These are phyloP conservation scores for Byssochlamys sp. DNA, from an alignment of 2,329 filamentous ascomycete species.

Conservation along the genomic window DNA sequence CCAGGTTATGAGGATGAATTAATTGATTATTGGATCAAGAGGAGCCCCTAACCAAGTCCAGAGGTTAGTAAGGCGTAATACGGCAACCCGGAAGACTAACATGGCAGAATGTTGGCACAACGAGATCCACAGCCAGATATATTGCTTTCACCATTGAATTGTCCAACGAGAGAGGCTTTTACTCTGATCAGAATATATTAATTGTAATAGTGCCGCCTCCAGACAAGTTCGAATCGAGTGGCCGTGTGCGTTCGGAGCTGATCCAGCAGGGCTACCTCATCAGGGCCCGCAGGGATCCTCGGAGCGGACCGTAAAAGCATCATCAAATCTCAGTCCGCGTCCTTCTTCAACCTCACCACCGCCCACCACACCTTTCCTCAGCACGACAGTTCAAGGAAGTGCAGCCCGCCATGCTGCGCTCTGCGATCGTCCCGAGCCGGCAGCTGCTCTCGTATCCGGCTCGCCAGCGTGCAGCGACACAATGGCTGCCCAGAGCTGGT, in stretches of 20 bases:
- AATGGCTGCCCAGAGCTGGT: conserved; percentile 35
- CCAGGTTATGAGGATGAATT: too few species aligned
- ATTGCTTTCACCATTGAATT: background rate
- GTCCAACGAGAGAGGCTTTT: background rate
- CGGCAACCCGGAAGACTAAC: background rate
- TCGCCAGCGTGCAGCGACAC: conserved; percentile 27
- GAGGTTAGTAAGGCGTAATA: background rate
- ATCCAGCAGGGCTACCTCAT: background rate
- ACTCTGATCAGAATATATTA: background rate
- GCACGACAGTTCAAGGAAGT: conserved; percentile 21
- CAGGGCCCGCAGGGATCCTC: conserved; percentile 17
- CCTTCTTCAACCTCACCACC: conserved; percentile 20
- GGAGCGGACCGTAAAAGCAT: conserved; percentile 32
- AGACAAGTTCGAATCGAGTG: background rate
- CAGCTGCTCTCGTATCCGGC: conserved; percentile 30
- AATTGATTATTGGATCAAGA: too few species aligned
- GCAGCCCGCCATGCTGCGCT: conserved; percentile 48
- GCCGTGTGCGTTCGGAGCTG: background rate
- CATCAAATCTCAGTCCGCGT: conserved; percentile 17
- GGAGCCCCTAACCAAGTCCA: too few species aligned
- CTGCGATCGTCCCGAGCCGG: conserved; percentile 42
- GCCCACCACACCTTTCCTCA: conserved; percentile 13
- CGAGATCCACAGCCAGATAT: background rate
- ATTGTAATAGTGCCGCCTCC: background rate
- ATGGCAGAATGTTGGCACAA: background rate